These are phyloP conservation scores for Pisolithus orientalis DNA, from an alignment of 768 basidiomycete species.

Conservation along the genomic window DNA sequence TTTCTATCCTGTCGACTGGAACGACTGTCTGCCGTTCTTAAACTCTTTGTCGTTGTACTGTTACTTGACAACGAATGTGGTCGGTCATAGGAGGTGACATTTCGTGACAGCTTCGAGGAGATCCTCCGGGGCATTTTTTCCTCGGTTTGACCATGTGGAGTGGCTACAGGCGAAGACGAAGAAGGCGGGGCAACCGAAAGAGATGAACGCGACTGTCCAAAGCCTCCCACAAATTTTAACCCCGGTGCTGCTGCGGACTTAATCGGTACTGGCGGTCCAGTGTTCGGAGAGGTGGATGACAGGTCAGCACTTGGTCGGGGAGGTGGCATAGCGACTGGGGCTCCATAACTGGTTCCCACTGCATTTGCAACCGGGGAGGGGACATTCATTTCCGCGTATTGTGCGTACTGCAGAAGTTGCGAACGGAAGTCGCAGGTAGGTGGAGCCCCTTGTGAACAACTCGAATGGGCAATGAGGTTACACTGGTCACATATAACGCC, in stretches of 20 bases:
- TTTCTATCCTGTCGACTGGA: slow-evolving; percentile 34
- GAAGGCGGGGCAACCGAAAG: slow-evolving; percentile 36
- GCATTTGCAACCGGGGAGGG: slow-evolving; percentile 17
- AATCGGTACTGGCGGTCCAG: slow-evolving; percentile 17
- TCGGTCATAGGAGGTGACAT: slow-evolving; percentile 35
- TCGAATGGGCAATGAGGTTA: slow-evolving; percentile 81
- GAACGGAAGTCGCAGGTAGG: slow-evolving; percentile 79
- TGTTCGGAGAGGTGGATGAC: slow-evolving; percentile 23
- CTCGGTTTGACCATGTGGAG: slow-evolving; percentile 10
- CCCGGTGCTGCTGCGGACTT: slow-evolving; percentile 55
- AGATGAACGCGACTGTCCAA: slow-evolving; percentile 61
- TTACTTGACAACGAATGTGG: slow-evolving; percentile 56
- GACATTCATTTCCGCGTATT: slow-evolving; percentile 67
- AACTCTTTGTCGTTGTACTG: slow-evolving; percentile 51
- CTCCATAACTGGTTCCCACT: slow-evolving; percentile 44
- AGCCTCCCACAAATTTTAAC: slow-evolving; percentile 59
- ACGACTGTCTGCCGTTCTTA: slow-evolving; percentile 47
- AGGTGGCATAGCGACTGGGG: slow-evolving; percentile 42
- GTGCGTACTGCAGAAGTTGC: slow-evolving; percentile 71
- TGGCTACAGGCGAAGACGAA: slow-evolving; percentile 23
- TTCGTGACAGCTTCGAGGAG: slow-evolving; percentile 32
- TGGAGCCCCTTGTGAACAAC: slow-evolving; percentile 67
- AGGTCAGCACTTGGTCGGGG: slow-evolving; percentile 46
- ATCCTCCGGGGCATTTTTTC: slow-evolving; percentile 23
- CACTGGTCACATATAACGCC: slow-evolving; percentile 87